Base-by-base conservation (phyloP, 768 basidiomycete species). In the Lactarius pseudohatsudake region DNA sequence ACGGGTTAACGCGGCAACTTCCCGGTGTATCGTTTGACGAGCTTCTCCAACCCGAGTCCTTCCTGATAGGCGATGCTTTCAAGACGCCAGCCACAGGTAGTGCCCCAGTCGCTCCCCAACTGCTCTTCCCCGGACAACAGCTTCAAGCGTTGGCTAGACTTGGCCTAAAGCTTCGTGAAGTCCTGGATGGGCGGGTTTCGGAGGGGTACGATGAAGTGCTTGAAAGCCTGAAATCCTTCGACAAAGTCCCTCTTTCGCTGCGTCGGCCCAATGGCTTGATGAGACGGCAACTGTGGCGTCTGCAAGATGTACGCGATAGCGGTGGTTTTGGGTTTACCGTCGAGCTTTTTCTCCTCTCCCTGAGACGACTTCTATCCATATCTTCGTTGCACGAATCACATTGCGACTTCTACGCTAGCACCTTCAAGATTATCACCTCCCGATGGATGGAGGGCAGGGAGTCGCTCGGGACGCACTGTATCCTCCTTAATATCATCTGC, bases 321-420 rank as follows among this genome's bases (percentile, higher is more conserved):
- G 11, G 63, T 34, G 63, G 63, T 13, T 45, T 64, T 32, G 63
- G 34, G n/a, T 50, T 64, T n/a, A 57, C 32, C 2, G 34, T 58
- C 22, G 57, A 64, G 20, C 41, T 64, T 11, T 64, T 58, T 22
- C 50, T 64, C 43, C 57, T 58, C 10, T 22, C 34, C 15, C 45
- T 64, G 18, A 28, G 2, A 26, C 57, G 53, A 22, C 26, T 53
- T 1, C 18, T 64, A 26, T 58, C 57, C 18, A 20, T 30, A 30
- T 26, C 45, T 4, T 36, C 62, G 3, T 43, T 22, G n/a, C 9
- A 63, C 1, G 41, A 57, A 16, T 36, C 63, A n/a, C n/a, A n/a
- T n/a, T n/a, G n/a, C n/a, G n/a, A n/a, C n/a, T n/a, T n/a, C n/a
- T n/a, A n/a, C n/a, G n/a, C n/a, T n/a, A n/a, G 26, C 26, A 30